A percentile compares a stretch with the other conserved stretches of the same genome.
Evolutionary conservation across 208 protist species (phyloP).

Genomic region (Naegleria lovaniensis): DNA sequence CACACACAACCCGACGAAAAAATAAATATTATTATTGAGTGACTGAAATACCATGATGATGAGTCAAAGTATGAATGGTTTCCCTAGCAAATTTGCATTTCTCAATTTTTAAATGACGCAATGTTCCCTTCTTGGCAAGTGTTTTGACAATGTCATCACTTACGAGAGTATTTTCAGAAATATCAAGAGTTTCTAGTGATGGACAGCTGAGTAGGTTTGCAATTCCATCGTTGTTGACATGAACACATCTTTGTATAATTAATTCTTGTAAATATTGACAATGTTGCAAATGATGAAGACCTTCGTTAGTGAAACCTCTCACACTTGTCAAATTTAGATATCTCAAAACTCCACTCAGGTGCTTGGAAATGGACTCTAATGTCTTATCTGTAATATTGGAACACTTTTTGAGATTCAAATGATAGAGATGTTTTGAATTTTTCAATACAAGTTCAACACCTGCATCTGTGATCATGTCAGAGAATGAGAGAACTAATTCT

Average conservation of each 20-base stretch:
- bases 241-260: neutral
- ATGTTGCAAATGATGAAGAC: neutral
- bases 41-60: neutral
- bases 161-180: neutral
- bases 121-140: neutral
- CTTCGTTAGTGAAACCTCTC: neutral
- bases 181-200: neutral
- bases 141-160: neutral
- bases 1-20: too few relatives aligned
- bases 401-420: conserved; percentile 22
- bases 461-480: conserved; percentile 12
- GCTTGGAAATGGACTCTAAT: neutral
- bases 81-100: neutral
- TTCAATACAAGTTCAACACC: neutral
- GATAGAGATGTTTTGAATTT: neutral
- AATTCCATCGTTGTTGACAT: neutral
- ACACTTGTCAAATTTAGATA: neutral
- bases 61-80: neutral
- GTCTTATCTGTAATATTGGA: neutral
- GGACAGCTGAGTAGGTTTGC: neutral
- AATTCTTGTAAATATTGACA: neutral
- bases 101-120: neutral
- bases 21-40: neutral
- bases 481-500: neutral
- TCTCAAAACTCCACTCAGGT: neutral